Conservation (phyloP, 2,329 filamentous ascomycete genomes). For the Botrytis galanthina region DNA sequence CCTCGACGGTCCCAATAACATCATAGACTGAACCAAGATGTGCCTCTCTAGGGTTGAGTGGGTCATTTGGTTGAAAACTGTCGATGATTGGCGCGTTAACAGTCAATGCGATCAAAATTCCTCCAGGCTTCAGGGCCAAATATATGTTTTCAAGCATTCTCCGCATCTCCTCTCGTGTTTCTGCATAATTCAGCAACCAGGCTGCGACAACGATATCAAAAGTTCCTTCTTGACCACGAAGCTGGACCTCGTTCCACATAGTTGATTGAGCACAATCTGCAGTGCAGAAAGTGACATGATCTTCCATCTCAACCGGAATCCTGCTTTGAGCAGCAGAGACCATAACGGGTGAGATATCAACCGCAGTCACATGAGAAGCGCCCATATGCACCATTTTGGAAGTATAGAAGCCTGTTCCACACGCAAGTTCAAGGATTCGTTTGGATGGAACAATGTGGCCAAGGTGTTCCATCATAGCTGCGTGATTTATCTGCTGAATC, state of each 20-base stretch:
- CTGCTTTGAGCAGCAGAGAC: not conserved
- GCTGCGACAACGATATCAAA: constrained; percentile 3
- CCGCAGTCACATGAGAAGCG: constrained; percentile 3
- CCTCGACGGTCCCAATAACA: not conserved
- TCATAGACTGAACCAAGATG: not conserved
- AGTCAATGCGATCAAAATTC: not conserved
- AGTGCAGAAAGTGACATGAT: not conserved
- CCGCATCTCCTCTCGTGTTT: not conserved
- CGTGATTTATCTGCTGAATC: not conserved
- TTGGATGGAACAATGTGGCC: not conserved
- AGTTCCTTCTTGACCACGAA: not conserved
- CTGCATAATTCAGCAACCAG: constrained; percentile 7
- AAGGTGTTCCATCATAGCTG: not conserved
- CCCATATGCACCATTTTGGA: not conserved
- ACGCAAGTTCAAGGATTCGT: constrained; percentile 8
- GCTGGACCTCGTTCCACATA: not conserved
- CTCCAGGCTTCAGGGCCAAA: not conserved
- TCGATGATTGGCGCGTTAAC: constrained; percentile 1
- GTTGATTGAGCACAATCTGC: not conserved
- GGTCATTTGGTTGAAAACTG: not conserved
- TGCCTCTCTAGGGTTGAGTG: not conserved
- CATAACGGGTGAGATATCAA: constrained; percentile 7
- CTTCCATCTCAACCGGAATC: not conserved
- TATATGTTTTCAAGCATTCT: not conserved
- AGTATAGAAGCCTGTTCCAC: constrained; percentile 8